Percentiles rank a stretch among this genome's conserved stretches.
Evolutionary conservation across 768 basidiomycete species (phyloP).

Genomic region (Asterophora parasitica): DNA sequence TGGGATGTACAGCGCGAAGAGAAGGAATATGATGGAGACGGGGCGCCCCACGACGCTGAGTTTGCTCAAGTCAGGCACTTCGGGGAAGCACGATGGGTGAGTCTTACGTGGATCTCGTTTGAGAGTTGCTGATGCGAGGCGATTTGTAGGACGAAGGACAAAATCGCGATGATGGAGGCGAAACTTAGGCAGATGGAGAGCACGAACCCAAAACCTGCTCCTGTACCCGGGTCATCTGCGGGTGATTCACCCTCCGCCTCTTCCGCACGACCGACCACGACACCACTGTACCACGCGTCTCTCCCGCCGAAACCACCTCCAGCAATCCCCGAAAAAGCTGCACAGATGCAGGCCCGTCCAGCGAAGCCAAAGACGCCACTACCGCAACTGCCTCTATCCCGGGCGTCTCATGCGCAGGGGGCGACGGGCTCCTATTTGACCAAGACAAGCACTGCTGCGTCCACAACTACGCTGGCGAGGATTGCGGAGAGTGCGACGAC

Average conservation of each 20-base stretch:
- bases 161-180: slow-evolving; percentile 95
- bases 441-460: no score
- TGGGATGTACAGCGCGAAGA: slow-evolving; percentile 21
- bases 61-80: slow-evolving; percentile 69
- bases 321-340: slow-evolving; percentile 18
- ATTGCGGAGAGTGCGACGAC: no score
- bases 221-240: slow-evolving; percentile 11
- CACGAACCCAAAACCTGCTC: slow-evolving; percentile 24
- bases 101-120: slow-evolving; percentile 13
- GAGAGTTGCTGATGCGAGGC: slow-evolving; percentile 5
- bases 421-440: slow-evolving; percentile 2
- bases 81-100: slow-evolving; percentile 48
- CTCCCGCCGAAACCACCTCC: slow-evolving; percentile 41
- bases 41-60: slow-evolving; percentile 82
- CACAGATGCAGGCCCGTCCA: slow-evolving; percentile 6
- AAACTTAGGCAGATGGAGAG: slow-evolving; percentile 80
- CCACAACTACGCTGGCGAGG: no score
- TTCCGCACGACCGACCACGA: slow-evolving; percentile 3
- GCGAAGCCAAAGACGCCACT: slow-evolving; percentile 18
- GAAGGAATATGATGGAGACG: slow-evolving; percentile 49
- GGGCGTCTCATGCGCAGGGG: neutral
- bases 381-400: slow-evolving; percentile 16
- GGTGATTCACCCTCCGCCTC: neutral
- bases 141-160: slow-evolving; percentile 62
- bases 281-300: slow-evolving; percentile 28